Conservation (phyloP, 805 yeast genomes). For the Metschnikowia gelsemii region DNA sequence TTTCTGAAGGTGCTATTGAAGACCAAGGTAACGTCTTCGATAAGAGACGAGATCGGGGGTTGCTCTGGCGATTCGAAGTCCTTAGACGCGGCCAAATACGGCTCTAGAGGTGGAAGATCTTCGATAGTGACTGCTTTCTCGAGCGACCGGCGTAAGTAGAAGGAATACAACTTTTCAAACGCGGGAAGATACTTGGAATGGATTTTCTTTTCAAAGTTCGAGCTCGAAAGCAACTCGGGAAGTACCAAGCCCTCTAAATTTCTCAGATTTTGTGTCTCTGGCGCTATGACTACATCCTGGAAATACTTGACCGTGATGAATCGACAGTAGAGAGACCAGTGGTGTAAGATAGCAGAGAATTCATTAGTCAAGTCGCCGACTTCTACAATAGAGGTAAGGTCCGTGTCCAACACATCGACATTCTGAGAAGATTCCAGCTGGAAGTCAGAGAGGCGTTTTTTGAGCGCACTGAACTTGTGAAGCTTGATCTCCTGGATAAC, state of each 20-base stretch:
- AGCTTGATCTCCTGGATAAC: slow-evolving; percentile 52
- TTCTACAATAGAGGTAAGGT: slow-evolving; percentile 53
- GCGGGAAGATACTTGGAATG: slow-evolving; percentile 53
- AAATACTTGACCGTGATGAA: slow-evolving; percentile 72
- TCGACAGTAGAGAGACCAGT: slow-evolving; percentile 79
- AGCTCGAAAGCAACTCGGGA: slow-evolving; percentile 53
- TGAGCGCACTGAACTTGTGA: slow-evolving; percentile 42
- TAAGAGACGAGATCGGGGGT: slow-evolving; percentile 74
- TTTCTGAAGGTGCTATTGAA: slow-evolving; percentile 66
- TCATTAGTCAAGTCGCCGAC: slow-evolving; percentile 70
- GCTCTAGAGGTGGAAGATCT: slow-evolving; percentile 58
- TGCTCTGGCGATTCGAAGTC: slow-evolving; percentile 45
- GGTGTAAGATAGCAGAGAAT: slow-evolving; percentile 70
- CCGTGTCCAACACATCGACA: slow-evolving; percentile 31
- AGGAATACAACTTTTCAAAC: slow-evolving; percentile 62
- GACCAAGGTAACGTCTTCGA: slow-evolving; percentile 80
- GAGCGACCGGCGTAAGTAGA: slow-evolving; percentile 71
- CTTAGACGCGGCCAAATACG: slow-evolving; percentile 29
- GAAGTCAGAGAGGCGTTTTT: slow-evolving; percentile 12
- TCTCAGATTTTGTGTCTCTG: neutral
- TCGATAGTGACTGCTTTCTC: slow-evolving; percentile 81
- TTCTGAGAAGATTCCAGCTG: slow-evolving; percentile 2
- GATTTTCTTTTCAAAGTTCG: slow-evolving; percentile 58
- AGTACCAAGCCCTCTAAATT: slow-evolving; percentile 29
- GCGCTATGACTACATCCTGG: slow-evolving; percentile 4